These are phyloP conservation scores for Diaporthe amygdali DNA, from an alignment of 2,329 filamentous ascomycete species.

Conservation along the genomic window DNA sequence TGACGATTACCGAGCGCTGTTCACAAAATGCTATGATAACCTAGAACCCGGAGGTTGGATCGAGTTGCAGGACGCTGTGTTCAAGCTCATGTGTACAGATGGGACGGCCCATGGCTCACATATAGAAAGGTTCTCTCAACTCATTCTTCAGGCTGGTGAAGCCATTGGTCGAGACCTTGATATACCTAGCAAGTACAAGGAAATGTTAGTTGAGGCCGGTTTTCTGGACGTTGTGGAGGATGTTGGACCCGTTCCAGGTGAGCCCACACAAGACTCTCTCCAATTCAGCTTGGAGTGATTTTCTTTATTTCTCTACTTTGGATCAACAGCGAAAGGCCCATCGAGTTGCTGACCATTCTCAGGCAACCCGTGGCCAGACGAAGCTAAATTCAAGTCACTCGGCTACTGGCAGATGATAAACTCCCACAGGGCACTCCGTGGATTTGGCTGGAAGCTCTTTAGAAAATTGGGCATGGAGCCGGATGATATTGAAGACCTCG, in stretches of 20 bases:
- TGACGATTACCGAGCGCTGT: constrained; percentile 52
- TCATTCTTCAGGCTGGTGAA: background rate
- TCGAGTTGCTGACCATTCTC: constrained; percentile 22
- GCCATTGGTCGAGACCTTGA: constrained; percentile 7
- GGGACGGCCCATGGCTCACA: background rate
- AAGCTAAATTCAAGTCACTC: constrained; percentile 31
- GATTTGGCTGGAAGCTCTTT: constrained; percentile 33
- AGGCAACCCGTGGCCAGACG: constrained; percentile 38
- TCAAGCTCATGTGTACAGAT: constrained; percentile 11
- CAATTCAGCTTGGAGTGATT: background rate
- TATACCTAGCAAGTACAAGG: constrained; percentile 5
- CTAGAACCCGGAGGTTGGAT: constrained; percentile 43
- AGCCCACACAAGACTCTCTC: background rate
- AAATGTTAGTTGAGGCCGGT: constrained; percentile 29
- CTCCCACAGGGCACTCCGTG: constrained; percentile 34
- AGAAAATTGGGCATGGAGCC: constrained; percentile 34
- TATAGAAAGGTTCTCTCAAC: background rate
- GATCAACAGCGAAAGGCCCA: background rate
- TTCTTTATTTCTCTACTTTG: background rate
- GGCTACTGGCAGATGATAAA: constrained; percentile 37
- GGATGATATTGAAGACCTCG: constrained; percentile 32
- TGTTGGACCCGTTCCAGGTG: constrained; percentile 24
- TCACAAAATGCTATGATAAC: constrained; percentile 53
- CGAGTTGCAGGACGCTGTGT: constrained; percentile 38
- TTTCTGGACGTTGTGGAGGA: constrained; percentile 37